Base-by-base conservation (phyloP, 1,284 basidiomycete genomes). In the Sporisorium sorghi region DNA sequence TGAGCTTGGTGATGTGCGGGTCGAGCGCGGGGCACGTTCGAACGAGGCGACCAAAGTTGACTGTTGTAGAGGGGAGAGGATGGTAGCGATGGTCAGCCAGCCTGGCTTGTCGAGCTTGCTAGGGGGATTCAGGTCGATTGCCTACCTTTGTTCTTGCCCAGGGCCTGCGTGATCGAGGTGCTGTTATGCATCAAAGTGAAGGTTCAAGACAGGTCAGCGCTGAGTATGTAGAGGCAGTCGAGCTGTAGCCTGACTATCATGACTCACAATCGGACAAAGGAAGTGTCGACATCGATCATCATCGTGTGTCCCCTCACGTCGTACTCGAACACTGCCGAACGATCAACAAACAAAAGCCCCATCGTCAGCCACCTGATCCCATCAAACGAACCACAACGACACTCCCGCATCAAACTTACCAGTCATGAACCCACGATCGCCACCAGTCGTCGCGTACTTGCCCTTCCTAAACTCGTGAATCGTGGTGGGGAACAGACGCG, bases 201-300 rank as follows among this genome's bases (percentile, higher is more conserved):
- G 12, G 12, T 10, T 10, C 26, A 30, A 15, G 21, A 49, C 3
- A n/a, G 15, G 24, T 47, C 9, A 47, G 46, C 28, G 26, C 2
- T 9, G 7, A 10, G 28, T 19, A 3, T 28, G 3, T 11, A 17
- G 21, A 32, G 24, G 14, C 46, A 30, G 2, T 30, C 17, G 17
- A 17, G 30, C 10, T 14, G 37, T 58, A 40, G n/a, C 26, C 32
- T 23, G 17, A 43, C 12, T 21, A 1, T 19, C 37, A n/a, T 9
- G 5, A 56, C 71, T 73, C 32, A 73, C 69, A 78, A 76, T 43
- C 68, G 64, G 5, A 78, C 60, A 19, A 64, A 73, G 11, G 73
- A 76, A 0, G 64, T 78, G 53, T 78, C 76, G 43, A 58, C 53
- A 47, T 78, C 73, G 44, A 78, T 76, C 76, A 78, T 75, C 63